Base-by-base conservation (phyloP, 805 yeast genomes). In the Lipomyces yamanashiensis region DNA sequence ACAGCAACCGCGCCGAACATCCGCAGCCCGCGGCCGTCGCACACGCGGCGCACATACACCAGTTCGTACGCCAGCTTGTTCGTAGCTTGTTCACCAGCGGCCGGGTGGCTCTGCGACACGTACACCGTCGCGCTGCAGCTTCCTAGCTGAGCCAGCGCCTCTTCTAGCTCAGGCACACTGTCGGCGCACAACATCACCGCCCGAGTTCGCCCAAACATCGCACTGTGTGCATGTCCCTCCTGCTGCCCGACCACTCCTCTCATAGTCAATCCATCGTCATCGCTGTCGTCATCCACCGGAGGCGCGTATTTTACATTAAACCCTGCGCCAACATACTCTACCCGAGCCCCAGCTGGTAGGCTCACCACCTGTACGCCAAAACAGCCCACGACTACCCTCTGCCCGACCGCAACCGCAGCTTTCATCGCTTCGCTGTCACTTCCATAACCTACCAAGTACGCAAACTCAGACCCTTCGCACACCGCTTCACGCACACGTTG, bases 401-500 rank as follows among this genome's bases (percentile, higher is more conserved):
- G 21, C n/a, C 60, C 51, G 6, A 58, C 56, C 21, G n/a, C 43
- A 17, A 36, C 56, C 8, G 62, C 62, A 19, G 58, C 58, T 41
- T 23, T n/a, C 50, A 47, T 49, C n/a, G 33, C 54, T 5, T 28
- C 45, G 41, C 19, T 33, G 36, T 53, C 54, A 7, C 21, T 34
- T 40, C 54, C 54, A 21, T 34, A 44, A 6, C 57, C 62, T 7
- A 58, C 57, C 36, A 58, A 17, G 33, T 28, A 45, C 15, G 44
- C 57, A 51, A 51, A 51, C 52, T 58, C 45, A 1, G 52, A 45
- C 28, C 23, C 52, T 28, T 34, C 45, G 43, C 54, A 68, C 68
- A 86, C 80, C 7, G 86, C 84, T 6, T 80, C 71, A 67, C 86
- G 84, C 2, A 92, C 87, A 15, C 84, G 81, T 65, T 81, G 79